These are phyloP conservation scores for Aspergillus sclerotiicarbonarius DNA, from an alignment of 495 filamentous ascomycete genomes.

Conservation along the genomic window DNA sequence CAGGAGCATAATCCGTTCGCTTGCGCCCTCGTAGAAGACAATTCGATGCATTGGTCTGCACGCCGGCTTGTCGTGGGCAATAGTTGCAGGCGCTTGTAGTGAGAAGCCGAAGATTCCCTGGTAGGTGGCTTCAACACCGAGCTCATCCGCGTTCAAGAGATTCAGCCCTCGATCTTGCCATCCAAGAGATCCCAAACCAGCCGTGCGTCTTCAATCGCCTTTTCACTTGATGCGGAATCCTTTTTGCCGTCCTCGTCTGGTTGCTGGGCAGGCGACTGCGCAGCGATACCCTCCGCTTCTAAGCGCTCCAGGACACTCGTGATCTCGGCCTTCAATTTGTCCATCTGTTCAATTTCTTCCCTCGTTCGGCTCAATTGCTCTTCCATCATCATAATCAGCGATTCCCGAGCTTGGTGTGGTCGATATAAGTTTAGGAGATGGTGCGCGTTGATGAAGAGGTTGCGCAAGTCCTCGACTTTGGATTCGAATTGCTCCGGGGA, in stretches of 20 bases:
- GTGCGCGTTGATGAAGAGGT: conserved; percentile 82
- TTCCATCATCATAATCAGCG: conserved; percentile 88
- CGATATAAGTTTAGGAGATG: conserved; percentile 91
- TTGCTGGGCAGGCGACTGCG: conserved; percentile 11
- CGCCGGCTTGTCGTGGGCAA: too few species aligned
- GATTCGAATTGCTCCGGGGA: conserved; percentile 58
- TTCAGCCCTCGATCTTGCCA: conserved; percentile 14
- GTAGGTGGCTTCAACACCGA: too few species aligned
- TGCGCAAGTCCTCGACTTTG: conserved; percentile 73
- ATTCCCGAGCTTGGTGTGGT: conserved; percentile 92
- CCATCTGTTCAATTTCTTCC: conserved; percentile 76
- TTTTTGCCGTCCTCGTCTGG: conserved; percentile 6
- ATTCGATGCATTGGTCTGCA: too few species aligned
- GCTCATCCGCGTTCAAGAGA: not conserved
- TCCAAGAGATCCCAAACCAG: conserved; percentile 42
- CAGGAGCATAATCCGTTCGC: too few species aligned
- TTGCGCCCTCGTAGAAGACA: too few species aligned
- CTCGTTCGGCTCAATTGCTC: conserved; percentile 71
- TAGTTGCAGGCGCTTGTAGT: too few species aligned
- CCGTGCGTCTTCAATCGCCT: conserved; percentile 25
- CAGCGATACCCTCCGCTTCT: conserved; percentile 40
- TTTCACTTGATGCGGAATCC: conserved; percentile 14
- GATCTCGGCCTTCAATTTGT: conserved; percentile 68
- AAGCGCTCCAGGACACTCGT: conserved; percentile 65
- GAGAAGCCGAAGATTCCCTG: too few species aligned